phyloP scores from a whole-genome alignment of 1,284 basidiomycete genomes.

The Grifola frondosa region DNA sequence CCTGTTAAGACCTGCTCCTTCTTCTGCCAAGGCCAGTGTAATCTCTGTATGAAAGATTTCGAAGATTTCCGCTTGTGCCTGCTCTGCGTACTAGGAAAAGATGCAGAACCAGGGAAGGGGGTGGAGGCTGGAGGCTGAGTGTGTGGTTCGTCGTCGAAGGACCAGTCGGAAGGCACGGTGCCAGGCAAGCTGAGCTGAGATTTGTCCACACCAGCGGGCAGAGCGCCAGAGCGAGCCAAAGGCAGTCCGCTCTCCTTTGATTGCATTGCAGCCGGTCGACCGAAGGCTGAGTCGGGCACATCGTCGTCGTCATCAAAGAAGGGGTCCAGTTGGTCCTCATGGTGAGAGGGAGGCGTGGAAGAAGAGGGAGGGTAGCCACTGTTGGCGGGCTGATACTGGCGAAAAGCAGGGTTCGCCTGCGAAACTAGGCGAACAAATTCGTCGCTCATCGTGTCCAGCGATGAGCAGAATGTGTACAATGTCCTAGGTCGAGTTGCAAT shows the following conservation, averaged over 20 bases:
- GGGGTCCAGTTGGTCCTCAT: slow-evolving; percentile 60
- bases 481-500: slow-evolving; percentile 6
- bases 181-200: slow-evolving; percentile 44
- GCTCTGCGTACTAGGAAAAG: slow-evolving; percentile 36
- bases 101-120: slow-evolving; percentile 43
- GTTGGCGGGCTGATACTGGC: slow-evolving; percentile 54
- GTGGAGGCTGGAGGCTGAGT: slow-evolving; percentile 37
- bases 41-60: slow-evolving; percentile 37
- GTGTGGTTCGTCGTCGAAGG: slow-evolving; percentile 62
- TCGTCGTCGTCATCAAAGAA: slow-evolving; percentile 78
- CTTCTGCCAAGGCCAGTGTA: slow-evolving; percentile 81
- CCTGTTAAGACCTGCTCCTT: slow-evolving; percentile 59
- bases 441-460: slow-evolving; percentile 54
- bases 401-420: slow-evolving; percentile 66
- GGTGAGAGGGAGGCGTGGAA: slow-evolving; percentile 18
- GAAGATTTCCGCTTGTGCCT: slow-evolving; percentile 20
- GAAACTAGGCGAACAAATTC: slow-evolving; percentile 75
- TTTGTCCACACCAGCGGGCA: slow-evolving; percentile 54
- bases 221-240: slow-evolving; percentile 54
- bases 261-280: slow-evolving; percentile 54
- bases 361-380: slow-evolving; percentile 57
- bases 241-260: slow-evolving; percentile 72
- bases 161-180: slow-evolving; percentile 65
- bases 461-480: slow-evolving; percentile 16
- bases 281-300: slow-evolving; percentile 64